phyloP scores from a whole-genome alignment of 2,329 filamentous ascomycete genomes.

The Taxawa tesnikishii region DNA sequence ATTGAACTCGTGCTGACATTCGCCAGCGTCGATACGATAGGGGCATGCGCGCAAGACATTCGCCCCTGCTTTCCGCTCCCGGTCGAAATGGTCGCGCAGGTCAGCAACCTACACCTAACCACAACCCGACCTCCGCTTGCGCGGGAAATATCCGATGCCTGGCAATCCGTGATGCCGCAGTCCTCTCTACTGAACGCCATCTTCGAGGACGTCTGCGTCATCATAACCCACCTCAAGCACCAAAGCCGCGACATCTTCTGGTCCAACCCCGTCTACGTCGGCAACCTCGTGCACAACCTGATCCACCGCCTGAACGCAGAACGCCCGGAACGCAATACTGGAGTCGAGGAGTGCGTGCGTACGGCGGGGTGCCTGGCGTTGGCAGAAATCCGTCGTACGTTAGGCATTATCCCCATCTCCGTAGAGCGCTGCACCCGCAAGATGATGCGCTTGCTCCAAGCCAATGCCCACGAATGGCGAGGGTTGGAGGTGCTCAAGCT shows the following conservation, averaged over 20 bases:
- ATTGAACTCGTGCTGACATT: not conserved
- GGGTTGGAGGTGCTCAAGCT: not conserved
- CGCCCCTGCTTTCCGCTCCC: not conserved
- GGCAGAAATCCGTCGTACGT: not conserved
- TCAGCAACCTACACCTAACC: not conserved
- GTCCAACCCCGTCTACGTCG: not conserved
- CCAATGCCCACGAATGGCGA: not conserved
- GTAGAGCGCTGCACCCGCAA: not conserved
- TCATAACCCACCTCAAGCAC: not conserved
- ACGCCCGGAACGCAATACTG: not conserved
- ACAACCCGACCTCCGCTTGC: not conserved
- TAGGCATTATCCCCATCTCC: not conserved
- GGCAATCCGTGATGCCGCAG: not conserved
- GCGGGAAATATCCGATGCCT: not conserved
- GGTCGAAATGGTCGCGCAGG: not conserved
- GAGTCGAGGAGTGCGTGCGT: not conserved
- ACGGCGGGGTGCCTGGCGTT: not conserved
- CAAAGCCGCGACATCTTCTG: not conserved
- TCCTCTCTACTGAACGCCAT: not conserved
- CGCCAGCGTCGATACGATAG: not conserved
- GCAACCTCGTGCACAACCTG: not conserved
- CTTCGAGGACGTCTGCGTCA: not conserved
- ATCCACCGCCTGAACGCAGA: not conserved
- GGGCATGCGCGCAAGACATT: not conserved
- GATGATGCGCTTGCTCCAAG: not conserved